Percentiles rank a stretch among this genome's conserved stretches.
Conservation (phyloP, 352 stramenopile genomes). For the Phytophthora crassamura region DNA sequence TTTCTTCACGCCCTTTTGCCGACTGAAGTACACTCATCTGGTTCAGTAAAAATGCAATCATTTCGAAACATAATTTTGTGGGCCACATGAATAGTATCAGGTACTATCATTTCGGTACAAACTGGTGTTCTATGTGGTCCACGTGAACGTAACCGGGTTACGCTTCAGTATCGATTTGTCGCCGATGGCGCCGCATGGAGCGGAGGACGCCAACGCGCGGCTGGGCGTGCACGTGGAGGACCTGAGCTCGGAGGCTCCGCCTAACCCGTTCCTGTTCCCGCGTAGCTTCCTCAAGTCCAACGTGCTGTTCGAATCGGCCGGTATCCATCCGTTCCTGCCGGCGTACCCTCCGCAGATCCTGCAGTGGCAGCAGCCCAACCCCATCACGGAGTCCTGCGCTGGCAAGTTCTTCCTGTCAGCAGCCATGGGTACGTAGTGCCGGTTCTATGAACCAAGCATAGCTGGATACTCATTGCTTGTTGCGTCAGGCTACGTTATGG, state of each 20-base stretch:
- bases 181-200: constrained; percentile 22
- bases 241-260: constrained; percentile 60
- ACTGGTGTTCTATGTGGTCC: background rate
- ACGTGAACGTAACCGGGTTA: background rate
- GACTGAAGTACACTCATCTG: constrained; percentile 25
- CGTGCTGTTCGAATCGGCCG: constrained; percentile 52
- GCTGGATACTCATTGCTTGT: background rate
- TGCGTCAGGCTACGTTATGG: constrained; percentile 77
- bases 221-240: constrained; percentile 67
- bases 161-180: constrained; percentile 1
- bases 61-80: no score
- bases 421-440: constrained; percentile 60
- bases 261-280: constrained; percentile 86
- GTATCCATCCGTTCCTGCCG: constrained; percentile 76
- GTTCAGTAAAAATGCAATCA: no score
- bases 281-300: constrained; percentile 62
- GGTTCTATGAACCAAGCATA: background rate
- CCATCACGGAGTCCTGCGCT: constrained; percentile 78
- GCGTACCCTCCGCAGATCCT: constrained; percentile 74
- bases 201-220: constrained; percentile 55
- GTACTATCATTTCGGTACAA: no score
- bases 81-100: no score
- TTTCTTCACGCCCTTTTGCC: constrained; percentile 10
- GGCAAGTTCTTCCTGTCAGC: constrained; percentile 86
- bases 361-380: constrained; percentile 73